Conservation (phyloP, 305 asterid genomes). For the Solanum hybrid region DNA sequence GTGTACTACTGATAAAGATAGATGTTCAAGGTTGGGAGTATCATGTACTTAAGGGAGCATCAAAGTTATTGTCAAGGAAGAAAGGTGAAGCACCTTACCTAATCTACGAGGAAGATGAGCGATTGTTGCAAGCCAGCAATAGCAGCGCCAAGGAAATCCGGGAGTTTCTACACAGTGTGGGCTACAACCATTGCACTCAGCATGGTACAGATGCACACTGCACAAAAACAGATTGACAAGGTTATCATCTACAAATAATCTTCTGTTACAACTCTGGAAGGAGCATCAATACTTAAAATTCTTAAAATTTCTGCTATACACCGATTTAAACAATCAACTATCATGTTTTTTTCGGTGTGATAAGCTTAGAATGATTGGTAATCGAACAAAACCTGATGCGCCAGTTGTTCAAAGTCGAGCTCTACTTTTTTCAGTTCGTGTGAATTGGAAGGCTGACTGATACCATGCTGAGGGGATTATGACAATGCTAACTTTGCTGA, state of each 20-base stretch:
- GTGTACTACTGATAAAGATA: slow-evolving; percentile 66
- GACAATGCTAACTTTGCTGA: neutral
- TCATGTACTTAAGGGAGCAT: slow-evolving; percentile 89
- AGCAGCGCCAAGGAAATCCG: slow-evolving; percentile 73
- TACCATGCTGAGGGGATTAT: neutral
- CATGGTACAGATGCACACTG: slow-evolving; percentile 96
- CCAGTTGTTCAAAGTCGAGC: neutral
- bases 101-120: slow-evolving; percentile 95
- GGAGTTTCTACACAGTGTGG: slow-evolving; percentile 56
- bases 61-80: slow-evolving; percentile 67
- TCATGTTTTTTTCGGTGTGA: neutral
- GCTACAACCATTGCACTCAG: slow-evolving; percentile 66
- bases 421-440: neutral
- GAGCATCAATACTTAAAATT: neutral
- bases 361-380: slow-evolving; percentile 1
- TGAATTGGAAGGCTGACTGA: neutral
- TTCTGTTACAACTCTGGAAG: neutral
- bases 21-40: slow-evolving; percentile 99
- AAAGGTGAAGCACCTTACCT: slow-evolving; percentile 89
- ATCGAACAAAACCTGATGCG: neutral
- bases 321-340: neutral
- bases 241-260: neutral
- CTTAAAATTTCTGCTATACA: neutral
- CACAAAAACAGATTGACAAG: slow-evolving; percentile 54
- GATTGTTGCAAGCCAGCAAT: slow-evolving; percentile 85